Base-by-base conservation (phyloP, 768 basidiomycete genomes). In the Amanita subjunquillea region DNA sequence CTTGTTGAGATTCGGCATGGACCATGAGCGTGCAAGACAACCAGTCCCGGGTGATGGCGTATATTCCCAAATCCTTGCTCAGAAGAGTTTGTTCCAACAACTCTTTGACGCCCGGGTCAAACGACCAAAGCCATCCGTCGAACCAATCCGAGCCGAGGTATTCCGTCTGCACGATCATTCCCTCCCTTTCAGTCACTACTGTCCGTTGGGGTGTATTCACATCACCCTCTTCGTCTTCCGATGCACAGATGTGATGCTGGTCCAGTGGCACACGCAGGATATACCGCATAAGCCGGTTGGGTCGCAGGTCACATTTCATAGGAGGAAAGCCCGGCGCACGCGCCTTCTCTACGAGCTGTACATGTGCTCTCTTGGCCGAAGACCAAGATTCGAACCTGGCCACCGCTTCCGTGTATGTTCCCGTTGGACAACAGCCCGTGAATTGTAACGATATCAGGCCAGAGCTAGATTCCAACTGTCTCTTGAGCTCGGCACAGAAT, bases 181-280 rank as follows among this genome's bases (percentile, higher is more conserved):
- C 50, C 12, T 30, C 17, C 0, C 13, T 13, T 42, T 51, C 27
- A 4, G 40, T 27, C 15, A 37, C 6, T 2, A 29, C n/a, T 10
- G 17, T 15, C 17, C 15, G 42, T n/a, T 12, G 15, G 13, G 4
- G 7, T 6, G 2, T 40, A 10, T 15, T 51, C 12, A 34, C 10
- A 13, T 6, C 29, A 34, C 13, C 13, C 22, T 32, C 44, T 15
- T 27, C 25, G 6, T 51, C 41, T 15, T 40, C 50, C 4, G 30
- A 40, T 15, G 38, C 38, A 22, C 82, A 79, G 3, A 78, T 73
- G 25, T 65, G 59, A 62, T 76, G 77, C 54, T 82, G 80, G 27
- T 69, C 71, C 10, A 55, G 50, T 0, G 77, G 69, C 40, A 82
- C 72, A 30, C 62, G 66, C 41, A 79, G 72, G 15, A 69, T 67